These are phyloP conservation scores for Terfezia boudieri DNA, from an alignment of 495 filamentous ascomycete genomes.

Conservation along the genomic window DNA sequence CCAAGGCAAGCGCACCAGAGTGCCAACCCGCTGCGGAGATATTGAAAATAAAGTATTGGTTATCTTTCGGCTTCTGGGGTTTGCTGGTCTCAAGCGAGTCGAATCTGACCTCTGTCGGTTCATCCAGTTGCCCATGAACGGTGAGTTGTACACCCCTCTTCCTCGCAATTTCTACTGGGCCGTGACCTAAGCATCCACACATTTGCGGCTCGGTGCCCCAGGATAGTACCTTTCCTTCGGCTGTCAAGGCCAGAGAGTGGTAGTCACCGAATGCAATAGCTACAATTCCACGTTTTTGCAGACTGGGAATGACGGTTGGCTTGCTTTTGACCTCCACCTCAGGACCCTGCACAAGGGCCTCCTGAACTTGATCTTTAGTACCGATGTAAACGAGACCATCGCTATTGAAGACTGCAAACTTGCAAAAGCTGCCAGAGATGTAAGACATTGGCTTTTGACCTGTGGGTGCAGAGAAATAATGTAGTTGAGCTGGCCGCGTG, in stretches of 20 bases:
- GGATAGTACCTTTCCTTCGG: constrained; percentile 12
- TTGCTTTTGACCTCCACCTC: constrained; percentile 1
- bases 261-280: constrained; percentile 17
- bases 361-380: constrained; percentile 3
- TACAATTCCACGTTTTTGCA: constrained; percentile 8
- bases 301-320: constrained; percentile 4
- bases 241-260: constrained; percentile 14
- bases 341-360: neutral
- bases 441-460: constrained; percentile 5
- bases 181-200: constrained; percentile 14
- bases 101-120: constrained; percentile 11
- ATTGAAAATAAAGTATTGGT: constrained; percentile 8
- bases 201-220: constrained; percentile 12
- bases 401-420: constrained; percentile 15
- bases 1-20: constrained; percentile 12
- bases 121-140: constrained; percentile 3
- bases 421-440: constrained; percentile 10
- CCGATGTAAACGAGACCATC: constrained; percentile 12
- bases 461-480: constrained; percentile 10
- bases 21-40: constrained; percentile 16
- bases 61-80: neutral
- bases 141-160: constrained; percentile 4
- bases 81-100: constrained; percentile 6
- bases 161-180: constrained; percentile 2
- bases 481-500: constrained; percentile 6